Evolutionary conservation across 78 protist species (phyloP).

Genomic region (Planoprotostelium fungivorum): DNA sequence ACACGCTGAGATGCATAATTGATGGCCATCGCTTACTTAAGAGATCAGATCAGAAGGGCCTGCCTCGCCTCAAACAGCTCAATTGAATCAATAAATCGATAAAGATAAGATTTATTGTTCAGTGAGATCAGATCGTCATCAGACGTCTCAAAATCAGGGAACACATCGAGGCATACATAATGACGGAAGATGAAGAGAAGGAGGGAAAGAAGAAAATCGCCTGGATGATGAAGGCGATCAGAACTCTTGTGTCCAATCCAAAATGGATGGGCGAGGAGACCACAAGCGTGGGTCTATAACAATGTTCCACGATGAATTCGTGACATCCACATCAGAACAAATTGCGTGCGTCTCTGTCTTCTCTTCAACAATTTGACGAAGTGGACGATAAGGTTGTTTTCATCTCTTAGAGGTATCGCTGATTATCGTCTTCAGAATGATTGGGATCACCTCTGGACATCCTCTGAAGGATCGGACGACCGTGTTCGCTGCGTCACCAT

Average conservation of each 20-base stretch:
- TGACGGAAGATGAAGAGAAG: too few relatives aligned
- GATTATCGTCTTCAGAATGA: neutral
- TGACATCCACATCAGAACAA: neutral
- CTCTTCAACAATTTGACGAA: neutral
- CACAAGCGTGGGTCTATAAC: neutral
- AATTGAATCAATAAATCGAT: too few relatives aligned
- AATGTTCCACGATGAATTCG: neutral
- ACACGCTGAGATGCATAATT: too few relatives aligned
- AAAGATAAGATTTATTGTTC: too few relatives aligned
- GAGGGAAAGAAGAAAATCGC: neutral
- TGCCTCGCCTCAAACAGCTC: too few relatives aligned
- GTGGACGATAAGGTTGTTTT: neutral
- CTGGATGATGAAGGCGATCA: neutral
- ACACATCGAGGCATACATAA: too few relatives aligned
- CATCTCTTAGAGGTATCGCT: neutral
- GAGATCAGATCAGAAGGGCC: too few relatives aligned
- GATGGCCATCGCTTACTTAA: too few relatives aligned
- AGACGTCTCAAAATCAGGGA: too few relatives aligned
- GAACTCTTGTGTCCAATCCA: neutral
- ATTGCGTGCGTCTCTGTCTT: neutral
- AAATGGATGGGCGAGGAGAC: neutral
- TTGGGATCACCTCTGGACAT: neutral
- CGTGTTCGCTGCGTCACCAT: neutral
- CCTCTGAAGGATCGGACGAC: neutral
- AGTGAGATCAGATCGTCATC: too few relatives aligned